phyloP scores from a whole-genome alignment of 2,329 filamentous ascomycete species.

The Trematosphaeria pertusa region DNA sequence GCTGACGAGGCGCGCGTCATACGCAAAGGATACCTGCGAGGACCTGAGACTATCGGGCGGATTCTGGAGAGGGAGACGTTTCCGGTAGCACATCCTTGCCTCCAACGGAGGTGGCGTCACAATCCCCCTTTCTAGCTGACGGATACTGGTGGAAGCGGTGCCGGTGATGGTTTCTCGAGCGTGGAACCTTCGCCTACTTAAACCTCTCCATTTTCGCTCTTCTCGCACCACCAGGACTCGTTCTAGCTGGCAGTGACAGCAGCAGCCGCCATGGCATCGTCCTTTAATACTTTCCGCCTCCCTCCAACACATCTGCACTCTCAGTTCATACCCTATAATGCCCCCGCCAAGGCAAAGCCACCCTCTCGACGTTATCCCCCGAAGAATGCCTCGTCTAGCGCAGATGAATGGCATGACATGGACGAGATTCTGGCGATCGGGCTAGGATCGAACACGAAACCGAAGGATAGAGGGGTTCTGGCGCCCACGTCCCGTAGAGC shows the following conservation, averaged over 20 bases:
- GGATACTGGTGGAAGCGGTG: constrained; percentile 11
- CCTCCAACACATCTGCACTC: constrained; percentile 7
- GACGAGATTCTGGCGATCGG: constrained; percentile 7
- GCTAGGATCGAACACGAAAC: constrained; percentile 12
- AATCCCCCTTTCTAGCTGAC: constrained; percentile 9
- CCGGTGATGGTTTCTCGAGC: constrained; percentile 4
- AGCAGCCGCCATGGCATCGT: constrained; percentile 14
- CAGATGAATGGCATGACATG: constrained; percentile 7
- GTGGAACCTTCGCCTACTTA: constrained; percentile 19
- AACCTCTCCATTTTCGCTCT: constrained; percentile 14
- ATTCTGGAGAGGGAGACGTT: constrained; percentile 12
- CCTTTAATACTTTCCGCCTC: constrained; percentile 11
- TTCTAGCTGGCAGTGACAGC: constrained; percentile 10
- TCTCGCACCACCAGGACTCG: constrained; percentile 7
- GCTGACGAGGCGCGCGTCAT: constrained; percentile 8
- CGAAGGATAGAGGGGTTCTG: constrained; percentile 9
- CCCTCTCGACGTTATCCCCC: constrained; percentile 10
- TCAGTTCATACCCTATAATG: constrained; percentile 15
- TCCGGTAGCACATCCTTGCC: constrained; percentile 10
- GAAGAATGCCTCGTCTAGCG: constrained; percentile 7
- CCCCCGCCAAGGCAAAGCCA: constrained; percentile 14
- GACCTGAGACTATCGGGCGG: constrained; percentile 7
- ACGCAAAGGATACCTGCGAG: constrained; percentile 4
- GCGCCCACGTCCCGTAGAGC: constrained; percentile 9
- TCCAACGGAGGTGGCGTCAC: constrained; percentile 11